Conservation (phyloP, 2,329 filamentous ascomycete genomes). For the Pezicula neosporulosa region DNA sequence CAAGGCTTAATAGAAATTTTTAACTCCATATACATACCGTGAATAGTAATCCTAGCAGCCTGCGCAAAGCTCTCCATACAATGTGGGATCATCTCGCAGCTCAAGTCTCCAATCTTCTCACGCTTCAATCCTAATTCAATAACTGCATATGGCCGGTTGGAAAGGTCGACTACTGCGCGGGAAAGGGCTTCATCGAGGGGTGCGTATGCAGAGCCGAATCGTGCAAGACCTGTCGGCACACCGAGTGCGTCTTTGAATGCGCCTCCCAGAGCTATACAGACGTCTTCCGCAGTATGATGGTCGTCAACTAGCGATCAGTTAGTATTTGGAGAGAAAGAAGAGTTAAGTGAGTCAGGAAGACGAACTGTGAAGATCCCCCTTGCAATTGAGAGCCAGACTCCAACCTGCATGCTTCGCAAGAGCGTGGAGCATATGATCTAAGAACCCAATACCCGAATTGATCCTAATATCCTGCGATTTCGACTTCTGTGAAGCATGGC, state of each 20-base stretch:
- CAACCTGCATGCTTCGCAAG: constrained; percentile 94
- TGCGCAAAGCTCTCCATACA: constrained; percentile 93
- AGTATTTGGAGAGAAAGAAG: constrained; percentile 4
- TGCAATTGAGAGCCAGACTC: constrained; percentile 79
- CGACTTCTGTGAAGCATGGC: constrained; percentile 81
- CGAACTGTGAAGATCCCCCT: constrained; percentile 87
- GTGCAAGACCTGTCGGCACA: constrained; percentile 73
- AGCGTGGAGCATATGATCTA: constrained; percentile 98
- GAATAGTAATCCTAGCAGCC: constrained; percentile 84
- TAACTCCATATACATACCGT: constrained; percentile 34
- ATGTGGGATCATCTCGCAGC: constrained; percentile 96
- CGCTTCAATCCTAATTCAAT: constrained; percentile 80
- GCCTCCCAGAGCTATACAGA: constrained; percentile 83
- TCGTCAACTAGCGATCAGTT: constrained; percentile 70
- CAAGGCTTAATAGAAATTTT: no score
- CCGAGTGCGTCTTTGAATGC: constrained; percentile 82
- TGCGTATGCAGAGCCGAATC: constrained; percentile 89
- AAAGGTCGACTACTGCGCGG: constrained; percentile 90
- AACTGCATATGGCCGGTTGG: constrained; percentile 83
- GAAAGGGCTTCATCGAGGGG: constrained; percentile 95
- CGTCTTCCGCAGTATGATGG: constrained; percentile 96
- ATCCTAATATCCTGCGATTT: constrained; percentile 83
- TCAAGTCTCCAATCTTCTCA: constrained; percentile 91
- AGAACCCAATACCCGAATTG: constrained; percentile 92
- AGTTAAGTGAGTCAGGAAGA: constrained; percentile 15